Evolutionary conservation across 2,329 filamentous ascomycete species (phyloP).

Genomic region (Apiospora kogelbergensis): DNA sequence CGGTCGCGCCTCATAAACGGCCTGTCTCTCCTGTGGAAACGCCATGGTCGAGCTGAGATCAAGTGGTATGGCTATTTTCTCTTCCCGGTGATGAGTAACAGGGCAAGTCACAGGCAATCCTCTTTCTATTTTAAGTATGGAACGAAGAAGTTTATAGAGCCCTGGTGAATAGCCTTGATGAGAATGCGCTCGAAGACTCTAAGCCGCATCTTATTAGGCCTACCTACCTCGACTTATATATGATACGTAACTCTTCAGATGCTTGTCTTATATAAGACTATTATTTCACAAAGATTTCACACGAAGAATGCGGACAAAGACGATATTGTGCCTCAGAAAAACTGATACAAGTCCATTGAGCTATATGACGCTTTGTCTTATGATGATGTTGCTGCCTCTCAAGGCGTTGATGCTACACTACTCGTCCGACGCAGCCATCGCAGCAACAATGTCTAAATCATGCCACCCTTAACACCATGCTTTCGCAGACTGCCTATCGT

Average conservation of each 20-base stretch:
- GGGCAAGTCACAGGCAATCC: neutral
- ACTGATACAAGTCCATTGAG: neutral
- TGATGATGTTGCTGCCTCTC: neutral
- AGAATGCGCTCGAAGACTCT: neutral
- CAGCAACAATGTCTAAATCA: neutral
- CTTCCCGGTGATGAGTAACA: neutral
- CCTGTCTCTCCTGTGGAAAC: neutral
- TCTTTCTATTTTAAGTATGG: neutral
- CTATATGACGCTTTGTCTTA: neutral
- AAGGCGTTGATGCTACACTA: neutral
- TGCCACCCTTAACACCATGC: constrained; percentile 15
- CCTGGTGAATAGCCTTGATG: neutral
- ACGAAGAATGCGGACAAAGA: neutral
- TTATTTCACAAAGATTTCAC: neutral
- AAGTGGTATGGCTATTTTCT: neutral
- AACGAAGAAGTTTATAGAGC: neutral
- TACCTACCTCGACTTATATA: neutral
- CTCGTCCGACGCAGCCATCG: neutral
- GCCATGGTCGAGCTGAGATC: neutral
- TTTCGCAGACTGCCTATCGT: constrained; percentile 14
- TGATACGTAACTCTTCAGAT: neutral
- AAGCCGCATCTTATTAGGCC: neutral
- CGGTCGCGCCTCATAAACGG: neutral
- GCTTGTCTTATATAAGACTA: too few relatives aligned
- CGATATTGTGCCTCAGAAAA: neutral